phyloP scores from a whole-genome alignment of 306 rosid genomes.

The Astragalus glycyphyllos region DNA sequence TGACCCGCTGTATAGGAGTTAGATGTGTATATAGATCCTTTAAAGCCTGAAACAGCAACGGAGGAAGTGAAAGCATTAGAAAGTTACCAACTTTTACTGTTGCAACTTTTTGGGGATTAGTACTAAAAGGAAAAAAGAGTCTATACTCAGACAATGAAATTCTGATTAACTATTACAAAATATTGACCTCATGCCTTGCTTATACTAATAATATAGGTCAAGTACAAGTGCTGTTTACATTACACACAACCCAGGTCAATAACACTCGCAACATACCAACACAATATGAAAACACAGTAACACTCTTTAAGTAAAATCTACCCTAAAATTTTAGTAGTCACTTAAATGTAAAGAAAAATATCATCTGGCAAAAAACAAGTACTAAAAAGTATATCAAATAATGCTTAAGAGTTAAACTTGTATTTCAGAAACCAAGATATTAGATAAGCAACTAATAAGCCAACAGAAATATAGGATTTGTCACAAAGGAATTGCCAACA shows the following conservation, averaged over 20 bases:
- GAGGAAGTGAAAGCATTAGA: conserved; percentile 35
- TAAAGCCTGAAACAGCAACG: conserved; percentile 68
- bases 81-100: background rate
- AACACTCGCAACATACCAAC: conserved; percentile 31
- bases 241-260: conserved; percentile 2
- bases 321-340: background rate
- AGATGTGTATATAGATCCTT: conserved; percentile 69
- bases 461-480: background rate
- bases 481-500: conserved; percentile 4
- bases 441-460: conserved; percentile 27
- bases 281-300: conserved; percentile 7
- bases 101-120: background rate
- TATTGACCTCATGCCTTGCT: background rate
- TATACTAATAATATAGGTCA: conserved; percentile 22
- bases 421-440: conserved; percentile 34
- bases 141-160: conserved; percentile 23
- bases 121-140: conserved; percentile 13
- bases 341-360: conserved; percentile 28
- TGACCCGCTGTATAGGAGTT: conserved; percentile 85
- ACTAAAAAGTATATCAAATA: background rate
- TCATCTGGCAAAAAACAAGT: conserved; percentile 1
- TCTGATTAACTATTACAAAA: background rate
- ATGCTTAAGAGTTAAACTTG: conserved; percentile 17
- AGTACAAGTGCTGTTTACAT: conserved; percentile 19
- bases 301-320: conserved; percentile 13